Base-by-base conservation (phyloP, 805 yeast species). In the Wilhelminamyces savonicus region DNA sequence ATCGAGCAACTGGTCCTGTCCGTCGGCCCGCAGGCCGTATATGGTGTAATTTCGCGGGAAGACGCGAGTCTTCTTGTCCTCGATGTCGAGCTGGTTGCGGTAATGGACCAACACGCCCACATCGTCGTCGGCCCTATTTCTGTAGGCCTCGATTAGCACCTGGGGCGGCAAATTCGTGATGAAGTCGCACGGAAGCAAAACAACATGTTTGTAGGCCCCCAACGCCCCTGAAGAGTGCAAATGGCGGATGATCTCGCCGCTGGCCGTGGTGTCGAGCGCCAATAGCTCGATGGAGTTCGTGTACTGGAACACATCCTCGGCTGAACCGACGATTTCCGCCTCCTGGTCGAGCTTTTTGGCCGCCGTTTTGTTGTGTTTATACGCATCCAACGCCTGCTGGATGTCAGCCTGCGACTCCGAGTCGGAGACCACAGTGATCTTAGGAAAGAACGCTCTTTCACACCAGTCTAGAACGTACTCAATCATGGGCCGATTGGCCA, bases 381-480 rank as follows among this genome's bases (percentile, higher is more conserved):
- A 82, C 2, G 48, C 46, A 7, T 63, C 69, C 10, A 85, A 57
- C 11, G 72, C 75, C 10, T 54, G 53, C 15, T 57, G 52, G 13
- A 85, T 69, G 13, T 56, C 68, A 2, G 62, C 69, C 22, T 57
- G 51, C 19, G 74, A 69, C 3, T 62, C 70, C 8, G 56, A 49
- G 30, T 71, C 75, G 7, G 74, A 64, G 6, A 83, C 79, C 13
- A 88, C 66, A 13, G 82, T 75, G 27, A 83, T 71, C 26, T 72
- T 73, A 26, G 72, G 73, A 56, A 88, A 88, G 35, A 78, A 78
- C 3, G 94, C 96, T 49, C 71, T 69, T 47, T 78, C 87, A 64
- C 97, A 88, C 97, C 97, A 92, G 43, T 82, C 88, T 21, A 92
- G 65, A 2, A 82, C 94, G 50, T 85, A 82, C 46, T 79, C 80